phyloP scores from a whole-genome alignment of 495 filamentous ascomycete genomes.

The Daldinia grandis region DNA sequence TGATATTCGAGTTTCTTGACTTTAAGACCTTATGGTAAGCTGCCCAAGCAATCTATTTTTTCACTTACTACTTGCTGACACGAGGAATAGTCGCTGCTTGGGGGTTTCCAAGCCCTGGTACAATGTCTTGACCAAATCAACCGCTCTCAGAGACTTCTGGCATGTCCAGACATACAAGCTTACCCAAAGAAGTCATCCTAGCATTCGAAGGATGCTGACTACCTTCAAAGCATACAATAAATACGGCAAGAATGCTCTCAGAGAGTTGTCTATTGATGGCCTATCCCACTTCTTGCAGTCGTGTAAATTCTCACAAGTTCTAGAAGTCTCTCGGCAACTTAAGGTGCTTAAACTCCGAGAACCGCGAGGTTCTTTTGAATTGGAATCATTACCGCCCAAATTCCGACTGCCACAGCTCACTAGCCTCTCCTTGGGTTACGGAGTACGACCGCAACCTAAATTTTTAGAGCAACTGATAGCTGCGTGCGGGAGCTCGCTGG shows the following conservation, averaged over 20 bases:
- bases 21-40: conserved; percentile 63
- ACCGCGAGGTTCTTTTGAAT: background rate
- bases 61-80: background rate
- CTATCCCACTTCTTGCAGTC: conserved; percentile 3
- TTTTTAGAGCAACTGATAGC: conserved; percentile 24
- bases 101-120: conserved; percentile 41
- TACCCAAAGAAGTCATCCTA: background rate
- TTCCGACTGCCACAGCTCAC: conserved; percentile 14
- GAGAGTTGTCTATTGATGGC: conserved; percentile 23
- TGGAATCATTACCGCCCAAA: background rate
- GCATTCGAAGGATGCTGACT: background rate
- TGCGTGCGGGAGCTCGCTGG: conserved; percentile 24
- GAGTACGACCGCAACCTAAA: background rate
- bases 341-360: conserved; percentile 31
- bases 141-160: conserved; percentile 26
- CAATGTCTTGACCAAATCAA: conserved; percentile 14
- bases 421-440: conserved; percentile 24
- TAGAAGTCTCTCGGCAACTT: conserved; percentile 11
- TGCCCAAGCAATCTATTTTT: background rate
- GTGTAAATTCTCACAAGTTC: conserved; percentile 2
- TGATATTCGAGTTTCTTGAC: conserved; percentile 56
- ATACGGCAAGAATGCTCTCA: conserved; percentile 28
- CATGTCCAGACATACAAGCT: conserved; percentile 24
- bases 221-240: conserved; percentile 17
- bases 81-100: conserved; percentile 30